Evolutionary conservation across 2,329 filamentous ascomycete genomes (phyloP), one percentile per base, ranked within the genome.

Genomic region (Magnaporthales sp.): DNA sequence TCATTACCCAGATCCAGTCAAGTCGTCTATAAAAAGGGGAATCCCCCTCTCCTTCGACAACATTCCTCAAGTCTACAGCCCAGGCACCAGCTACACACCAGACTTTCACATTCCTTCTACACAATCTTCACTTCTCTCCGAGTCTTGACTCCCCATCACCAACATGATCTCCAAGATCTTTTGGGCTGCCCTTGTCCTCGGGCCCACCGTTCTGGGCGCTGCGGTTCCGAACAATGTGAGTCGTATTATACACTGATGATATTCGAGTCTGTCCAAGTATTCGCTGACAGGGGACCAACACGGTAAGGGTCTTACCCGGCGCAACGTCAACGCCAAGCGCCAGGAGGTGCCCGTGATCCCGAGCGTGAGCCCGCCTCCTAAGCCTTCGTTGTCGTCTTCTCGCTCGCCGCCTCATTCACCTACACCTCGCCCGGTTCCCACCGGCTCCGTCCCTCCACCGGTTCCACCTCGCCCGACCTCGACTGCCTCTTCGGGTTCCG

Each of bases 161-260:
- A 65, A 65, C 26, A 65, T 65, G 63, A 54, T 65, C 5, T 15
- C 63, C 26, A 60, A 58, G 10, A n/a, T 56, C 27, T 31, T 65
- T 27, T 65, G 38, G 63, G 46, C 63, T 24, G 63, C 51, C 38
- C 63, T 65, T 24, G n/a, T 60, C 51, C 27, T 65, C 27, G 31
- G 46, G 46, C 63, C 63, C 26, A 22, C 27, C 9, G 63, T 65
- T 54, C 27, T 56, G 26, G 63, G 63, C 19, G 38, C 38, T 46
- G 63, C 46, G 11, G 26, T 65, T 22, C 63, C 63, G 63, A 27
- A 65, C 46, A 58, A 56, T 54, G 63, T 65, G 11, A n/a, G 63
- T 65, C 27, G 13, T 30, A 22, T 2, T 26, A 13, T 61, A 26
- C 13, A 2, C 22, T 8, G 11, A 26, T 13, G 15, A 1, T 8